Base-by-base conservation (phyloP, 2,329 filamentous ascomycete genomes). In the Chaetomium strumarium region DNA sequence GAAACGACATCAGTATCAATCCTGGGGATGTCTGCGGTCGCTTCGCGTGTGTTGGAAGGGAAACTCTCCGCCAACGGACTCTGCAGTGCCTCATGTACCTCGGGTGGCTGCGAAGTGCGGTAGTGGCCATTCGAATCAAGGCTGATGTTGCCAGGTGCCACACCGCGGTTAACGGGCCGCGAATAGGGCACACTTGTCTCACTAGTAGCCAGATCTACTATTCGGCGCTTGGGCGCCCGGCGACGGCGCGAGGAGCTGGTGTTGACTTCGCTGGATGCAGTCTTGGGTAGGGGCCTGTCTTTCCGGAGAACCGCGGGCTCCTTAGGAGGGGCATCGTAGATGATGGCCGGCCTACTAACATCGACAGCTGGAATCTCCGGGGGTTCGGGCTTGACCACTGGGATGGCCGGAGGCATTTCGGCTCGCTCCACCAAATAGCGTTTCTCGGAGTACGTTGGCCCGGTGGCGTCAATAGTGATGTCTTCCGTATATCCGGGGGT, bases 401-500 rank as follows among this genome's bases (percentile, higher is more conserved):
- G 90, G 9, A 90, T 84, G 36, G 80, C 84, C 24, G 86, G 80
- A 16, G 85, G 82, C 61, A 95, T 84, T 2, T 88, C 85, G 11
- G 78, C 88, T 43, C 91, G 83, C 46, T 96, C 91, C 5, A 91
- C 80, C 40, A 99, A 77, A 59, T 88, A 85, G 63, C 90, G 90
- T 66, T 84, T 85, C 73, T 99, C 93, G 14, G 84, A 80, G 64
- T 90, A 95, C n/a, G 80, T 85, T 1, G 93, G 92, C 0, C 86
- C 86, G 33, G 82, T 81, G 2, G 86, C 85, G 67, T 99, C 93
- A 61, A 99, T 92, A 42, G 90, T 76, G 55, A 97, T 84, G 65
- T 99, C 93, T 59, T 96, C 88, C 0, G 85, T 86, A 64, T 93
- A 95, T 5, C 93, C 93, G 11, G 92, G 89, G 0, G 89, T 90